A percentile compares a stretch with the other conserved stretches of the same genome.
These are phyloP conservation scores for Cercospora brassicicola DNA, from an alignment of 2,329 filamentous ascomycete genomes.

Conservation along the genomic window DNA sequence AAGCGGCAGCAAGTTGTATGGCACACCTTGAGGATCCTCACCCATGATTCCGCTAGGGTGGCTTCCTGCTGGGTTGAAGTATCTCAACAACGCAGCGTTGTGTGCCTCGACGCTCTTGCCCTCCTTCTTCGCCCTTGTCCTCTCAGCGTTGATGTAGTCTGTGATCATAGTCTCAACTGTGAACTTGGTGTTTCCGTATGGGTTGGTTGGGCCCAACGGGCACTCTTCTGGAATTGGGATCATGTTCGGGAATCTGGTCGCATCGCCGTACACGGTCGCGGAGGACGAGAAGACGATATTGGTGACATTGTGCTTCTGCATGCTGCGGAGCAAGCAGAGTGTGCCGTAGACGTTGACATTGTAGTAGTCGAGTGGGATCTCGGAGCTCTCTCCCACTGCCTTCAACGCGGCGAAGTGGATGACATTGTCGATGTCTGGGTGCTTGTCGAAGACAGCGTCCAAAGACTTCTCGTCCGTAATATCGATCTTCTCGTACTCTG, in stretches of 20 bases:
- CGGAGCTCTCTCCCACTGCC: slow-evolving; percentile 93
- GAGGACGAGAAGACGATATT: slow-evolving; percentile 99
- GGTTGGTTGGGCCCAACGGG: slow-evolving; percentile 94
- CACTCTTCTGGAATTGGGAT: slow-evolving; percentile 97
- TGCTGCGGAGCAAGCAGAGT: slow-evolving; percentile 79
- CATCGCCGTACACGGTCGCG: slow-evolving; percentile 97
- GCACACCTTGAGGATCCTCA: slow-evolving; percentile 92
- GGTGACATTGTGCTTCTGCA: slow-evolving; percentile 85
- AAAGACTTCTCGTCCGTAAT: slow-evolving; percentile 81
- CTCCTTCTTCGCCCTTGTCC: slow-evolving; percentile 76
- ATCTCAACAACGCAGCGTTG: slow-evolving; percentile 90
- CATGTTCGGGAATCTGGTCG: slow-evolving; percentile 94
- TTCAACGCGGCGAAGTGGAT: slow-evolving; percentile 99
- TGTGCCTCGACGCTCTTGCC: slow-evolving; percentile 76
- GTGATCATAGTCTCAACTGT: slow-evolving; percentile 89
- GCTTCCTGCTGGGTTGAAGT: slow-evolving; percentile 96
- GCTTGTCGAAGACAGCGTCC: slow-evolving; percentile 81
- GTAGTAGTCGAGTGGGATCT: slow-evolving; percentile 97
- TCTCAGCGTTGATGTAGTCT: slow-evolving; percentile 84
- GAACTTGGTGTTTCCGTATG: slow-evolving; percentile 95
- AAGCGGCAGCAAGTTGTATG: slow-evolving; percentile 91
- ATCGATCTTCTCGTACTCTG: slow-evolving; percentile 81
- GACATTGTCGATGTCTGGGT: slow-evolving; percentile 94
- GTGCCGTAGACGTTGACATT: slow-evolving; percentile 93
- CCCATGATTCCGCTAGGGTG: slow-evolving; percentile 97